Base-by-base conservation (phyloP, 257 asterid genomes). In the Pogostemon cablin region DNA sequence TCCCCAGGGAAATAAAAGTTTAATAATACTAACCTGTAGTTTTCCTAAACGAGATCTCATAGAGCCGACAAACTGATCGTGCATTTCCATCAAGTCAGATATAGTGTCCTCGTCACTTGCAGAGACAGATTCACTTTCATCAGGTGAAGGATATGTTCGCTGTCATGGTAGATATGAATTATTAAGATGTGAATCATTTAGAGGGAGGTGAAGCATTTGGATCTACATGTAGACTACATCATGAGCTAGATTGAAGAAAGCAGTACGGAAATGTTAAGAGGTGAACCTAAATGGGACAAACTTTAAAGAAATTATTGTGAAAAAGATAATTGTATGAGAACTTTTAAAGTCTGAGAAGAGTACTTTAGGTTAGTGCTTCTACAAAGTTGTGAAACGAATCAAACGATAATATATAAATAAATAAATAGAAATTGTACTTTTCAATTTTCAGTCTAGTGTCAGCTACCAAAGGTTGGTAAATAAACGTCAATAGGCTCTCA, bases 11-110 rank as follows among this genome's bases (percentile, higher is more conserved):
- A 9, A 50, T 25, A 75, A 55, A 49, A 59, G 47, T 20, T 58
- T 38, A 66, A 46, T 15, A 71, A 50, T 35, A 62, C 74, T 39
- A 48, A 91, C 99, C 96, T 95, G 95, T 68, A 95, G 81, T 84
- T 95, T 95, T 62, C 87, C 82, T 71, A 95, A 76, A 64, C 98
- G 98, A 75, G 98, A 78, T 66, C 80, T 91, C 98, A 95, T 89
- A 76, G 93, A 88, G 75, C 95, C 86, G 61, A 88, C 77, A 78
- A 95, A 95, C 67, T 85, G 93, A 68, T 78, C 85, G 39, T 95
- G 99, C 75, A 76, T 81, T 73, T 91, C 90, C 85, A 95, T 82
- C 84, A 91, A 41, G 79, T 86, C 90, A 62, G 88, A 83, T 78
- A 91, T 82, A 49, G 80, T 81, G 79, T 83, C 96, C 82, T 91